phyloP scores from a whole-genome alignment of 2,329 filamentous ascomycete genomes.

The Botrytis tulipae region DNA sequence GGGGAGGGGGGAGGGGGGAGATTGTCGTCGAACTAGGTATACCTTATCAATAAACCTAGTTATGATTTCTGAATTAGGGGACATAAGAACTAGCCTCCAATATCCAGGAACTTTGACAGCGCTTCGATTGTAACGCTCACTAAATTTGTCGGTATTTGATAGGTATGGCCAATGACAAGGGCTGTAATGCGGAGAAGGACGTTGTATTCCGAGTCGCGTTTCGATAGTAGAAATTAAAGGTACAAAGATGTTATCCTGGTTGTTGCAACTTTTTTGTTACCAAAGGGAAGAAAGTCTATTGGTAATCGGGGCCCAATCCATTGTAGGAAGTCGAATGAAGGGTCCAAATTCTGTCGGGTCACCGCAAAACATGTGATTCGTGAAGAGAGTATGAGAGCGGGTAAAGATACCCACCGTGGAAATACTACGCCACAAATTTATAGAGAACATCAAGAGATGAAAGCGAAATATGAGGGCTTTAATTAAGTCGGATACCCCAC shows the following conservation, averaged over 20 bases:
- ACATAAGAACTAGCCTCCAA: not conserved
- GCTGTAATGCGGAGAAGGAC: not conserved
- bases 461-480: not conserved
- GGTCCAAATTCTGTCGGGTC: not conserved
- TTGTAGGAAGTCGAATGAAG: not conserved
- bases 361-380: not conserved
- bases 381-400: not conserved
- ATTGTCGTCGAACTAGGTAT: not conserved
- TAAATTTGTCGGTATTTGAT: not conserved
- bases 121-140: not conserved
- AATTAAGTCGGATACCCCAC: no score
- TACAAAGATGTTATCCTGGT: not conserved
- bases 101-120: not conserved
- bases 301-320: not conserved
- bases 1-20: no score
- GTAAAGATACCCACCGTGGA: not conserved
- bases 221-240: not conserved
- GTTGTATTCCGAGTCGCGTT: not conserved
- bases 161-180: not conserved
- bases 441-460: not conserved
- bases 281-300: not conserved
- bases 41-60: not conserved
- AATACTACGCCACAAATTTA: not conserved
- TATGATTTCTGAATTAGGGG: not conserved
- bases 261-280: not conserved